Evolutionary conservation across 495 filamentous ascomycete species (phyloP), one percentile per base, ranked within the genome.

Genomic region (Durotheca rogersii): DNA sequence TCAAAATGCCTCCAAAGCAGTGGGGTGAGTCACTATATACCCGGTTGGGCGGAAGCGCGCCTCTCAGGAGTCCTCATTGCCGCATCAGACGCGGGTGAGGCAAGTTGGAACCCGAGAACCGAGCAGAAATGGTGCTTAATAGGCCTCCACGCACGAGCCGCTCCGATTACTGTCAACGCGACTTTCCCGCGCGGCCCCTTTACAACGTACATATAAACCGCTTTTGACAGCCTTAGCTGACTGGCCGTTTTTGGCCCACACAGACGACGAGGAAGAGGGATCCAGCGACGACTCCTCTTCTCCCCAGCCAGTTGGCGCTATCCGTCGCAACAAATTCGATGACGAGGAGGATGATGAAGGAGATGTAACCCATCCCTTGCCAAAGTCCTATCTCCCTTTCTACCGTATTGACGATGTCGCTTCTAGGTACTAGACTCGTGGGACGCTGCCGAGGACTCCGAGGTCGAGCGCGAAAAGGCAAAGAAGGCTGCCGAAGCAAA

Each of bases 361-460:
- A 66, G 90, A 96, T 70, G 91, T 92, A 81, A 66, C 80, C 68
- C 16, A 3, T 6, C 6, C 20, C 18, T 14, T 42, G 10, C 7
- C 11, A 11, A 7, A 11, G 0, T 17, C 12, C 11, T 29, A 20
- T 3, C 21, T 12, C 6, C 17, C 17, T 47, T 11, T 35, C 29
- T 35, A 21, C 23, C 9, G 40, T 42, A 41, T 20, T 57, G 17
- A 51, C 35, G 20, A 16, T 40, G 16, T 50, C 30, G 7, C 11
- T 43, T 17, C 2, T 37, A 95, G 88, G 89, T 96, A 47, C 80
- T 96, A 48, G 94, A 99, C 35, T 92, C 89, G 15, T 99, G 94
- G 94, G 90, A 96, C 58, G 92, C 89, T 31, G 93, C 88, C 48
- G 93, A 96, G 62, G 94, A 99, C 73, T 94, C 89, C 40, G 94